phyloP scores from a whole-genome alignment of 768 basidiomycete species.

The Phaeolepiota aurea region DNA sequence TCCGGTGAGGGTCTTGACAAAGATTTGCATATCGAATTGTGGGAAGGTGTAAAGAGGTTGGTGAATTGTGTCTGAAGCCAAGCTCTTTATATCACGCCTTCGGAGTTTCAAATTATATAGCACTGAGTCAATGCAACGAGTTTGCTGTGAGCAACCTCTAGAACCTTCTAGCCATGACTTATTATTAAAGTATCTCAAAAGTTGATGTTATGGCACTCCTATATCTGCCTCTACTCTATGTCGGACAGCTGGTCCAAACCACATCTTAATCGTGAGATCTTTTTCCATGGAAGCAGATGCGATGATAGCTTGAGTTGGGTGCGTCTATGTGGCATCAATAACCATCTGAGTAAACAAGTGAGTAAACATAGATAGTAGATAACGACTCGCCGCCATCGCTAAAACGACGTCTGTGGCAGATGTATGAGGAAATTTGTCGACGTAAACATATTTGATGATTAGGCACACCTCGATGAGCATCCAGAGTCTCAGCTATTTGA shows the following conservation, averaged over 20 bases:
- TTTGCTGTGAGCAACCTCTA: too few relatives aligned
- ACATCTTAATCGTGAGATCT: slow-evolving; percentile 76
- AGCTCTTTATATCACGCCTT: neutral
- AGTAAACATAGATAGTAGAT: slow-evolving; percentile 6
- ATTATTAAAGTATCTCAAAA: neutral
- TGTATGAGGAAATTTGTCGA: slow-evolving; percentile 5
- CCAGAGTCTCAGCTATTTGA: slow-evolving; percentile 62
- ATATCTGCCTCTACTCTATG: neutral
- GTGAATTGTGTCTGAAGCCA: too few relatives aligned
- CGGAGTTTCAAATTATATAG: neutral
- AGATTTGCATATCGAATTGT: slow-evolving; percentile 29
- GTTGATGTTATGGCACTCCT: neutral
- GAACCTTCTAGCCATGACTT: too few relatives aligned
- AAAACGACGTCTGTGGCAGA: slow-evolving; percentile 54
- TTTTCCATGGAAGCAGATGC: slow-evolving; percentile 90
- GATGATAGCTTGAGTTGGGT: slow-evolving; percentile 67
- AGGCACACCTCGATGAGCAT: slow-evolving; percentile 70
- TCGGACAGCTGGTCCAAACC: slow-evolving; percentile 42
- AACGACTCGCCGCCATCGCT: slow-evolving; percentile 57
- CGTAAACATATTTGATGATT: neutral
- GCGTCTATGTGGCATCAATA: slow-evolving; percentile 38
- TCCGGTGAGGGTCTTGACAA: slow-evolving; percentile 52
- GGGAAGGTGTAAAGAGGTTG: neutral
- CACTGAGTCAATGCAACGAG: too few relatives aligned
- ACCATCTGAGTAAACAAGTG: slow-evolving; percentile 4